phyloP scores from a whole-genome alignment of 495 filamentous ascomycete genomes.

The Cetradonia linearis region DNA sequence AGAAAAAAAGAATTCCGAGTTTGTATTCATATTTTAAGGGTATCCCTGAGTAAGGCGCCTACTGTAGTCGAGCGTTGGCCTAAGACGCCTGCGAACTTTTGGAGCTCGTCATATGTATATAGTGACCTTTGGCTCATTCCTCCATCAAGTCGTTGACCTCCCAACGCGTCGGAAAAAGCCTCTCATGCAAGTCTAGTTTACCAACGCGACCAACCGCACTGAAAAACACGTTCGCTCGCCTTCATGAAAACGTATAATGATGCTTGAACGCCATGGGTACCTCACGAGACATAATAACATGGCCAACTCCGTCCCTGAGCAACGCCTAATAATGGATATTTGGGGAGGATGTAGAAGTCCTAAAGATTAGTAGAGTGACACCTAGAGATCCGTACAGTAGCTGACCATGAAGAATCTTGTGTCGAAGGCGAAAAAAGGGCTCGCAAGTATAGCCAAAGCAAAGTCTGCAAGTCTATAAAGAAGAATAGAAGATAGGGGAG shows the following conservation, averaged over 20 bases:
- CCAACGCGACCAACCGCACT: too few relatives aligned
- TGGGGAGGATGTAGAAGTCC: not conserved
- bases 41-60: not conserved
- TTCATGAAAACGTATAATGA: not conserved
- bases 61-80: not conserved
- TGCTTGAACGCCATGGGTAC: not conserved
- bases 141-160: not conserved
- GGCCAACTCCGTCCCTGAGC: not conserved
- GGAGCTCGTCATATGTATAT: not conserved
- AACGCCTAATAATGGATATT: not conserved
- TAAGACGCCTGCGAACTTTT: not conserved
- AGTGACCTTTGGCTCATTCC: not conserved
- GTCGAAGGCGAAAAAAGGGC: slow-evolving; percentile 4
- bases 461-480: slow-evolving; percentile 10
- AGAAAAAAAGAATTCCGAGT: not conserved
- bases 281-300: not conserved
- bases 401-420: slow-evolving; percentile 1
- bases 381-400: slow-evolving; percentile 4
- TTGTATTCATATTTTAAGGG: not conserved
- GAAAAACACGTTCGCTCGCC: not conserved
- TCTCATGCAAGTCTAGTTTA: not conserved
- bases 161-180: too few relatives aligned
- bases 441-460: slow-evolving; percentile 11
- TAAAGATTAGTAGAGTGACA: slow-evolving; percentile 12
- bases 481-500: slow-evolving; percentile 14